Evolutionary conservation across 441 rosid species (phyloP).

Genomic region (Eutrema salsugineum): DNA sequence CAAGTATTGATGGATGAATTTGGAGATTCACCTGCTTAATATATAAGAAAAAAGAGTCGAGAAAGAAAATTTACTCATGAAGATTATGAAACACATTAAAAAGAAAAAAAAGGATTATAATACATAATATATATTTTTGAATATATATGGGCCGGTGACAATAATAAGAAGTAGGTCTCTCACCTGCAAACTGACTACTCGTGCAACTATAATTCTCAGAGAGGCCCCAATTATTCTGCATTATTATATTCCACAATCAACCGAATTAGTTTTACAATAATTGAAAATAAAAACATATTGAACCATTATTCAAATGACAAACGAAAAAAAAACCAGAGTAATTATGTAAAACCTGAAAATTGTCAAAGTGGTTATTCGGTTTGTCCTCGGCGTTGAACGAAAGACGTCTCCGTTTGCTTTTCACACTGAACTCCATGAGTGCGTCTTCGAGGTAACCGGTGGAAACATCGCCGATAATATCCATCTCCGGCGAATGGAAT

Average conservation of each 20-base stretch:
- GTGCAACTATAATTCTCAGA: constrained; percentile 54
- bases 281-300: background rate
- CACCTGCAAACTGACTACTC: constrained; percentile 38
- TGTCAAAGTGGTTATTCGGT: constrained; percentile 8
- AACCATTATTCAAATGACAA: background rate
- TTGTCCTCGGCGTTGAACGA: constrained; percentile 20
- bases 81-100: background rate
- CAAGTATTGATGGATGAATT: constrained; percentile 12
- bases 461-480: constrained; percentile 41
- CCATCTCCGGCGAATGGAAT: constrained; percentile 39
- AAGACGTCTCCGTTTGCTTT: constrained; percentile 69
- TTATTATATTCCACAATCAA: constrained; percentile 10
- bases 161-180: constrained; percentile 24
- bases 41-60: background rate
- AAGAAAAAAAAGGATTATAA: background rate
- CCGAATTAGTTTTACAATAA: constrained; percentile 45
- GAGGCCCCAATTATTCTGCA: constrained; percentile 44
- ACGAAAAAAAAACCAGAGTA: background rate
- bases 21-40: constrained; percentile 23
- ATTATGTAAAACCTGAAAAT: constrained; percentile 6
- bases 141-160: background rate
- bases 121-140: too few relatives aligned
- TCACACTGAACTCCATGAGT: constrained; percentile 49
- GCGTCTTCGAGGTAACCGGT: constrained; percentile 92
- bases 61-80: background rate